Evolutionary conservation across 257 asterid species (phyloP), one percentile per base, ranked within the genome.

Genomic region (Przewalskia tangutica): DNA sequence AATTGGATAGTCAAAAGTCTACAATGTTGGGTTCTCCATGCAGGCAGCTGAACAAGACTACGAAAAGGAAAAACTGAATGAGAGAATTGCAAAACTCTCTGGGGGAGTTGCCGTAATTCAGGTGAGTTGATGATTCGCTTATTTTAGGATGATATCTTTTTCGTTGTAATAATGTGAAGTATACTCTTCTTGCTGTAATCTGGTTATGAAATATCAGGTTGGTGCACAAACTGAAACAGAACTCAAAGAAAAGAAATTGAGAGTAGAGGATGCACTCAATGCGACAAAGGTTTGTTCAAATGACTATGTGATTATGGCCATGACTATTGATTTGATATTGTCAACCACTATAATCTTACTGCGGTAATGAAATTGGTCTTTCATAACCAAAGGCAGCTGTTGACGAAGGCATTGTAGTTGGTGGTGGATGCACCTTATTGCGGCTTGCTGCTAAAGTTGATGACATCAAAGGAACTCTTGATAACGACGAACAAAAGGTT

Each of bases 201-300:
- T 56, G 20, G 44, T 65, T 23, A 50, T 64, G 42, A 6, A 73
- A 20, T 89, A 67, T 82, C 84, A 95, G 99, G 98, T 95, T 83
- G 99, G 99, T 77, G 99, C 99, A 3, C 98, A 95, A 91, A 95
- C 99, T 76, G 99, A 94, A 83, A 94, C 98, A 7, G 99, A 95
- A 90, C 88, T 95, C 79, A 95, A 95, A 87, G 99, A 95, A 84
- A 95, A 95, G 95, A 94, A 94, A 83, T 97, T 94, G 80, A 91
- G 99, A 86, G 99, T 95, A 48, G 99, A 95, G 87, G 99, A 95
- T 89, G 99, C 99, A 68, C 98, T 95, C 38, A 95, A 95, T 85
- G 99, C 99, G 60, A 95, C 99, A 8, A 95, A 94, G 98, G 99
- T 90, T 55, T 1, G 32, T 32, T 64, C 48, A 65, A 32, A 53